Conservation (phyloP, 2,329 filamentous ascomycete species). For the Atkinsonella hypoxylon region DNA sequence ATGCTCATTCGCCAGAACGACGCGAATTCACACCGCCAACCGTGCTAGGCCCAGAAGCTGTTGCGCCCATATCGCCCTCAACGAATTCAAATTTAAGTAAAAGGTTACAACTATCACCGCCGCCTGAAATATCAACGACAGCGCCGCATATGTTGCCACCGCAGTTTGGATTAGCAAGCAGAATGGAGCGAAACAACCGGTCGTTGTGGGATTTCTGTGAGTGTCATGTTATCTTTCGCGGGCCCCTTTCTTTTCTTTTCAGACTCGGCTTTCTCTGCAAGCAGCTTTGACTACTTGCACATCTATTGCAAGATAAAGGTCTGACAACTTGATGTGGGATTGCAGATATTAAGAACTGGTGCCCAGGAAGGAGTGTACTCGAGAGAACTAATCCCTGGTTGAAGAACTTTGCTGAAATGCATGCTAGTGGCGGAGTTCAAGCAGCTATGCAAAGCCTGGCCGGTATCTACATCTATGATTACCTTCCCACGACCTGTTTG, state of each 20-base stretch:
- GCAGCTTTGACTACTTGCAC: neutral
- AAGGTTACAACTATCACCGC: neutral
- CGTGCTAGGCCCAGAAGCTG: neutral
- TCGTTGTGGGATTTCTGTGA: conserved; percentile 23
- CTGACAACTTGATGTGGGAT: neutral
- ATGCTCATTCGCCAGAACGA: neutral
- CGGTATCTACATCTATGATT: conserved; percentile 28
- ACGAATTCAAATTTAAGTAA: neutral
- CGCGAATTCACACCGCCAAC: neutral
- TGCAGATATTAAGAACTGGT: conserved; percentile 26
- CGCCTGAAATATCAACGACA: neutral
- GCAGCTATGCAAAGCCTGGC: conserved; percentile 26
- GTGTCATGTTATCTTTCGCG: conserved; percentile 7
- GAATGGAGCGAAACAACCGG: conserved; percentile 21
- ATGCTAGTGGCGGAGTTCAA: conserved; percentile 20
- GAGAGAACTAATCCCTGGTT: conserved; percentile 27
- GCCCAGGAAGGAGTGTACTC: conserved; percentile 26
- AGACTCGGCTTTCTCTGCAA: neutral
- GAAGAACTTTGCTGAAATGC: conserved; percentile 25
- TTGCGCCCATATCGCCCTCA: neutral
- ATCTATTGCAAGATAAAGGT: neutral
- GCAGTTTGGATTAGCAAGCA: conserved; percentile 14
- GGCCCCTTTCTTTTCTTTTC: neutral
- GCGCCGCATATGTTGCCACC: neutral
- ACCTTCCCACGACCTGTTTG: conserved; percentile 19